Conservation (phyloP, 139 green algal species). For the Chlamydomonas sphaeroides region DNA sequence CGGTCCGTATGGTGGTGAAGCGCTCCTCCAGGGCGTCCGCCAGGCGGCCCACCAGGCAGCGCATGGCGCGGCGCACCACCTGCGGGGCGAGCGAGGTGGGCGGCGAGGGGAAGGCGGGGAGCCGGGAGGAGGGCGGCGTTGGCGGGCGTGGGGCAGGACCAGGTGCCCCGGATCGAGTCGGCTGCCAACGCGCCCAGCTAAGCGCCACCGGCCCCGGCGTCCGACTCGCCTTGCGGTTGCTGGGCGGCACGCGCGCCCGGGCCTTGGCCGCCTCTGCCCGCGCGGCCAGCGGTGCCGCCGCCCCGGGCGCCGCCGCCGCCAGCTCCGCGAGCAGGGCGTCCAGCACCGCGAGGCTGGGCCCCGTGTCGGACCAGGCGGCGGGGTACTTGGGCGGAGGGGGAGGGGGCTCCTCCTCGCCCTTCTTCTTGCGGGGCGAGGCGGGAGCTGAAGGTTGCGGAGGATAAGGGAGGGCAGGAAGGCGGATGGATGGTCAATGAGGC, state of each 20-base stretch:
- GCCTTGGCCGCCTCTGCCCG: conserved; percentile 14
- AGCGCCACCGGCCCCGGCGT: too few relatives aligned
- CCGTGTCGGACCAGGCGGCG: not conserved
- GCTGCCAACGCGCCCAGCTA: too few relatives aligned
- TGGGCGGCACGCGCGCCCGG: conserved; percentile 17
- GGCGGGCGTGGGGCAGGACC: too few relatives aligned
- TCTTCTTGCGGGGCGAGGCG: conserved; percentile 2
- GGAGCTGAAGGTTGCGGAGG: too few relatives aligned
- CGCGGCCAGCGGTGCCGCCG: conserved; percentile 1
- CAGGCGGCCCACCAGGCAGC: conserved; percentile 1
- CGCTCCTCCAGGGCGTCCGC: conserved; percentile 20
- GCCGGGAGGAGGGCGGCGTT: too few relatives aligned
- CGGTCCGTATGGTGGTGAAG: not conserved
- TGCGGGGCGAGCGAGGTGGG: not conserved
- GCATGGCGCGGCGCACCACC: conserved; percentile 21
- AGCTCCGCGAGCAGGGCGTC: conserved; percentile 33
- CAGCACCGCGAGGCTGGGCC: not conserved
- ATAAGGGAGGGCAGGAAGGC: too few relatives aligned
- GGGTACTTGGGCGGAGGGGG: conserved; percentile 36
- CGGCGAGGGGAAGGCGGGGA: too few relatives aligned
- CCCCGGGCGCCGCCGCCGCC: not conserved
- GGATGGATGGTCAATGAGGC: too few relatives aligned
- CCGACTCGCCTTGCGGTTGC: not conserved
- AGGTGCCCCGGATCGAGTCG: too few relatives aligned
- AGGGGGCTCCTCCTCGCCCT: conserved; percentile 6